These are phyloP conservation scores for Leishmania mexicana DNA, from an alignment of 208 protist species.

Conservation along the genomic window DNA sequence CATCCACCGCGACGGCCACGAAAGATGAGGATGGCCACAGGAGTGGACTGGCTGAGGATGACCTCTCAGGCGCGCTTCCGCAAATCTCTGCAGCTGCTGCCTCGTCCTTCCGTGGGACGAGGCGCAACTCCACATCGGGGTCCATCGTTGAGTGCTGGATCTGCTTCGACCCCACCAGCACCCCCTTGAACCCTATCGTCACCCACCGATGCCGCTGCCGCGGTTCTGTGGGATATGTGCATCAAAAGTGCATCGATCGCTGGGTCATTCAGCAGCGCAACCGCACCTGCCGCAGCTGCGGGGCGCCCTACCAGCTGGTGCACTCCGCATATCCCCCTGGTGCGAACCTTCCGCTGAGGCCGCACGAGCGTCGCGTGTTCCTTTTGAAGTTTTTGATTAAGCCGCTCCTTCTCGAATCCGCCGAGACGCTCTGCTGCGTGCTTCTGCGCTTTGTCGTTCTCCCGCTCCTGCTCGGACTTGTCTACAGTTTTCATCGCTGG, in stretches of 20 bases:
- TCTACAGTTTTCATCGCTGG: conserved; percentile 25
- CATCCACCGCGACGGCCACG: background rate
- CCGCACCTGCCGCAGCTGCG: conserved; percentile 55
- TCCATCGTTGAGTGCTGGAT: conserved; percentile 63
- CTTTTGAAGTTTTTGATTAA: conserved; percentile 15
- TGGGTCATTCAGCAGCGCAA: conserved; percentile 68
- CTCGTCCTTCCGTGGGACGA: background rate
- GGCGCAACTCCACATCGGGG: background rate
- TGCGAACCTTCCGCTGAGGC: conserved; percentile 17
- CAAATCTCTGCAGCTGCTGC: background rate
- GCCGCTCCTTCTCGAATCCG: conserved; percentile 20
- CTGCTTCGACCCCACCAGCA: conserved; percentile 48
- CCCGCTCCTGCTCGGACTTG: conserved; percentile 29
- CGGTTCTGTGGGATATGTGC: conserved; percentile 63
- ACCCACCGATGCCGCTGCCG: conserved; percentile 57
- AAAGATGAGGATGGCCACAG: background rate
- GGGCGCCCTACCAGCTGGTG: conserved; percentile 45
- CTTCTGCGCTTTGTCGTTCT: conserved; percentile 34
- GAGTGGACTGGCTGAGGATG: background rate
- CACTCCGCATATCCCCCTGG: conserved; percentile 29
- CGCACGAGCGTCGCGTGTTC: conserved; percentile 17
- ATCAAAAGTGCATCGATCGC: conserved; percentile 68
- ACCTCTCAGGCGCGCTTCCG: background rate
- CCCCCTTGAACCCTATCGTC: conserved; percentile 49
- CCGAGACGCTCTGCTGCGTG: conserved; percentile 11